Base-by-base conservation (phyloP, 2,329 filamentous ascomycete genomes). In the Fusarium cyanostomum region DNA sequence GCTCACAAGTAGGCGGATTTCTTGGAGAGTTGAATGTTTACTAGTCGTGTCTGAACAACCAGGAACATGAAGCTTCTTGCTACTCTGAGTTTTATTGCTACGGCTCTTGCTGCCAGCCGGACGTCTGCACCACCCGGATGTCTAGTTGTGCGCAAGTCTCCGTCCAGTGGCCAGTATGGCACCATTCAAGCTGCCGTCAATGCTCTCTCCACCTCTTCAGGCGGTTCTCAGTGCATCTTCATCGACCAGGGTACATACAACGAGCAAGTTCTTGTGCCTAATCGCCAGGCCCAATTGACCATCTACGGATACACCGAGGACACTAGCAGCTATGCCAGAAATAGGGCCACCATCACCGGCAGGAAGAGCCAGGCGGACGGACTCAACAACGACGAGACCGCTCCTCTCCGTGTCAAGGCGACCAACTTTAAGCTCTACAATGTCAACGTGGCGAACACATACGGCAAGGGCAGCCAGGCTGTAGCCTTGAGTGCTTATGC, bases 161-260 rank as follows among this genome's bases (percentile, higher is more conserved):
- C 62, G 1, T 52, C 49, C 16, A 68, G 82, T 72, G 56, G 77
- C 38, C 67, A 65, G 28, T 77, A 74, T 59, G 69, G 70, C 50
- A 74, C 68, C 3, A 41, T 89, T 37, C 84, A 87, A 69, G 74
- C 80, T 15, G 87, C 88, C 8, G 81, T 90, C 54, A 71, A 86
- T 66, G 81, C 86, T 6, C 80, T 89, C 8, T 83, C 81, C n/a
- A 83, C 80, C 0, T 77, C 78, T 1, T 79, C 80, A 7, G 79
- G 81, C 2, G 64, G 74, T 2, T 78, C 78, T 1, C 84, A 87
- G 56, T 84, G 82, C 69, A 86, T 90, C 74, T 90, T 89, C 76
- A 84, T 90, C 73, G 86, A 84, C 31, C 89, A 89, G 75, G 42
- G 86, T 3, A 87, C 82, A 15, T 89, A 88, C 77, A 62, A 51